Base-by-base conservation (phyloP, 768 basidiomycete genomes). In the Leucocoprinus leucothites region DNA sequence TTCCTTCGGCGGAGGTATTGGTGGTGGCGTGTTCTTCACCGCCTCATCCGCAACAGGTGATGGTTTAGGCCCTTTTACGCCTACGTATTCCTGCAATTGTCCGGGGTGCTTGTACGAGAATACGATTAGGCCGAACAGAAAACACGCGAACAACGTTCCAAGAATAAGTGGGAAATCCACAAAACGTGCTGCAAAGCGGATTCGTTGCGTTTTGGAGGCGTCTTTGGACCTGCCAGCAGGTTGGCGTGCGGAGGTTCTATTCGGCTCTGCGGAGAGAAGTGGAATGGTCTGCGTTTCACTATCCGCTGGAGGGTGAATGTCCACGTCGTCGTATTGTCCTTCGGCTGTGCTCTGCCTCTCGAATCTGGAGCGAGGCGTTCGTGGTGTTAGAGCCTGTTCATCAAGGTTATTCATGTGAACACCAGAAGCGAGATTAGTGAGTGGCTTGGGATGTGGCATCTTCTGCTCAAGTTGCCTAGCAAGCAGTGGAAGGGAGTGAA, bases 341-440 rank as follows among this genome's bases (percentile, higher is more conserved):
- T 8, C 74, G 73, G 63, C 77, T 75, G 8, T 73, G 78, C 63
- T 82, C 80, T 63, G 85, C 81, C 47, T 77, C 76, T 63, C 76
- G 74, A 47, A 82, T 58, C 80, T 80, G 34, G 82, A 81, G 66
- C 81, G 84, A 49, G 85, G 84, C 25, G 85, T 86, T 53, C 85
- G 73, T 2, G 85, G 85, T 16, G 82, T 85, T 25, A 80, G 67
- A 19, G 58, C 45, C 53, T 68, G 74, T 53, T 74, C 65, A 46
- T 75, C 71, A 13, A 21, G 45, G 43, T 69, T 59, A 31, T 66
- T 56, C 59, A 61, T 62, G 52, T 68, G 58, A 28, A 68, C 60
- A 31, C 69, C 68, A 36, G 74, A 71, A 24, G 71, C 58, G 24
- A 72, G 42, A 53, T 70, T 72, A n/a, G 66, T 63, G 22, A 79